phyloP scores from a whole-genome alignment of 169 alveolate genomes.

The Plasmodium inui region DNA sequence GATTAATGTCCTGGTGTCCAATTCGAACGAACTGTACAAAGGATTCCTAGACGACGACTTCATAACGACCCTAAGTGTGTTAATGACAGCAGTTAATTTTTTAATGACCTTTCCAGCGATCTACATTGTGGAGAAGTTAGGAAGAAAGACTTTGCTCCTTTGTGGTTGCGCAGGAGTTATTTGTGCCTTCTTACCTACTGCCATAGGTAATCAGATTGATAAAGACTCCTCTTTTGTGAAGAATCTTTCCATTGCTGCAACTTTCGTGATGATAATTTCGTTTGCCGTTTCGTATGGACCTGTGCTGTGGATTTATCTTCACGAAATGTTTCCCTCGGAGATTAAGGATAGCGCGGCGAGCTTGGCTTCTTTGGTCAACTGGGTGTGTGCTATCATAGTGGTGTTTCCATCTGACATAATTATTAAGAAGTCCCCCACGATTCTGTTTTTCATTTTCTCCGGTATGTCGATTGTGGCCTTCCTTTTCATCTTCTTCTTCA shows the following conservation, averaged over 20 bases:
- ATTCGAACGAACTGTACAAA: conserved; percentile 85
- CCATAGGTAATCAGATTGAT: conserved; percentile 63
- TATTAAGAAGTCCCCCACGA: conserved; percentile 74
- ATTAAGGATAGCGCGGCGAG: conserved; percentile 87
- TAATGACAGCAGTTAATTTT: conserved; percentile 78
- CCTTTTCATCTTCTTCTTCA: conserved; percentile 78
- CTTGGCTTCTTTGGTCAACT: conserved; percentile 86
- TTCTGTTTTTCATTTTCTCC: conserved; percentile 81
- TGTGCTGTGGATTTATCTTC: conserved; percentile 88
- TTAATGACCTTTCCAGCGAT: conserved; percentile 80
- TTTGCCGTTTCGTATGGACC: conserved; percentile 91
- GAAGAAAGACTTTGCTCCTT: conserved; percentile 86
- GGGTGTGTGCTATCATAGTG: conserved; percentile 84
- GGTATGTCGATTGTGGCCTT: conserved; percentile 79
- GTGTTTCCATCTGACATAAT: conserved; percentile 86
- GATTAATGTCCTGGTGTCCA: conserved; percentile 86
- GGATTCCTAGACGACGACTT: conserved; percentile 75
- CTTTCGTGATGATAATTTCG: conserved; percentile 83
- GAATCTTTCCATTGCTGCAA: conserved; percentile 73
- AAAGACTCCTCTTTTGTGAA: conserved; percentile 28
- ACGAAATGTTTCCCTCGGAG: conserved; percentile 89
- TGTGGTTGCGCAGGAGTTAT: conserved; percentile 78
- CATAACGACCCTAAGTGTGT: conserved; percentile 80
- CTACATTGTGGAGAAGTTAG: conserved; percentile 84
- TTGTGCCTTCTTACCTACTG: conserved; percentile 80